Base-by-base conservation (phyloP, 2,329 filamentous ascomycete genomes). In the Neurospora crassa region DNA sequence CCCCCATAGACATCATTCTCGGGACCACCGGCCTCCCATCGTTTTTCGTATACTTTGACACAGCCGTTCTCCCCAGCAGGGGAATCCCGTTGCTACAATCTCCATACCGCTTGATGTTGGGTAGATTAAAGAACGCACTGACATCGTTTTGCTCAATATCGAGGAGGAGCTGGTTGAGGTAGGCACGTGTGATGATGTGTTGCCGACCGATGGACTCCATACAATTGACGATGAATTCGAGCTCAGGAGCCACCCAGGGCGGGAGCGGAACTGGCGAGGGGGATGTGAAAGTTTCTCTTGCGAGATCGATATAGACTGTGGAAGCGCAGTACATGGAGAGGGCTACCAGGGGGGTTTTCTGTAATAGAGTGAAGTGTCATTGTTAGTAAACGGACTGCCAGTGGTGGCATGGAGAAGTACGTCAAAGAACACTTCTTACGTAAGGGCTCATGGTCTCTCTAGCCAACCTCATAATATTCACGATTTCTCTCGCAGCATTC, bases 271-370 rank as follows among this genome's bases (percentile, higher is more conserved):
- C 91, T 92, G 40, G 93, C 86, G 74, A 93, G 89, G 75, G 96
- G 91, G 1, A 96, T 87, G 74, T 94, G 96, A 0, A 97, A 29
- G 29, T 29, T 6, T 89, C 89, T 76, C 91, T 92, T 40, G 93
- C 86, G 74, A 93, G 89, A 75, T 96, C 91, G 1, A 96, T 87
- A 74, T 94, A 97, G 0, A 97, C 93, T 0, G 93, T 90, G 3
- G 91, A 90, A 18, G 94, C 92, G 45, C 94, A 92, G 77, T 97
- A 97, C 20, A 97, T 83, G 70, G 93, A 94, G 75, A 97, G 90
- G 0, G 93, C 91, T 71, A 92, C 88, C 77, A 95, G 91, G 0
- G 92, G 91, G 74, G 91, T 93, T 84, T 90, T 89, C 90, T 93
- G 71, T 34, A 12, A 40, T 11, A 40, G 40, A 40, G 40, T 40